Percentiles rank a stretch among this genome's conserved stretches.
Conservation (phyloP, 2,329 filamentous ascomycete genomes). For the Lizonia empirigonia region DNA sequence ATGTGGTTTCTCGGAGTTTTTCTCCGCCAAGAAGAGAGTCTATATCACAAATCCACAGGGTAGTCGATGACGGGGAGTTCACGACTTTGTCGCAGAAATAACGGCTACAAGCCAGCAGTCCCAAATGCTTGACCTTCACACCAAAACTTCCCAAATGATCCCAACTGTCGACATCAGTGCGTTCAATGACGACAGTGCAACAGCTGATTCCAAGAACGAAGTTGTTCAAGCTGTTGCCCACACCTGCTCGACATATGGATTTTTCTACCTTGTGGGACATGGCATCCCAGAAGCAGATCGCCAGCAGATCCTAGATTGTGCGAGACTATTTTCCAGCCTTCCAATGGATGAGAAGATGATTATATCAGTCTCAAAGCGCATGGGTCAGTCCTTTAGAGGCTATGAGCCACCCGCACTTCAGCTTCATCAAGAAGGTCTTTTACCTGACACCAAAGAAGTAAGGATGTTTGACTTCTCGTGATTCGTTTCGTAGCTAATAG, state of each 20-base stretch:
- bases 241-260: constrained; percentile 19
- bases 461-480: too few relatives aligned
- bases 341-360: constrained; percentile 21
- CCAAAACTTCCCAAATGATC: too few relatives aligned
- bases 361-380: constrained; percentile 12
- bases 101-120: too few relatives aligned
- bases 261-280: constrained; percentile 23
- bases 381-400: constrained; percentile 12
- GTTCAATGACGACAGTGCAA: neutral
- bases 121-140: too few relatives aligned
- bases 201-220: neutral
- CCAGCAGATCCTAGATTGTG: constrained; percentile 2
- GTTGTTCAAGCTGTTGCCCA: constrained; percentile 17
- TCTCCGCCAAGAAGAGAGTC: too few relatives aligned
- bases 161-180: neutral
- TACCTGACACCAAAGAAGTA: constrained; percentile 25
- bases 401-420: constrained; percentile 15
- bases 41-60: too few relatives aligned
- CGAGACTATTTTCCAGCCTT: constrained; percentile 15
- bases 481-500: too few relatives aligned
- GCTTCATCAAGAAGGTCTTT: constrained; percentile 4
- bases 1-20: too few relatives aligned
- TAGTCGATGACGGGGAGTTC: too few relatives aligned
- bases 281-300: constrained; percentile 17
- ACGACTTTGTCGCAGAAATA: too few relatives aligned